Evolutionary conservation across 78 protist species (phyloP), one percentile per base, ranked within the genome.

Genomic region (Salpingoeca rosetta): DNA sequence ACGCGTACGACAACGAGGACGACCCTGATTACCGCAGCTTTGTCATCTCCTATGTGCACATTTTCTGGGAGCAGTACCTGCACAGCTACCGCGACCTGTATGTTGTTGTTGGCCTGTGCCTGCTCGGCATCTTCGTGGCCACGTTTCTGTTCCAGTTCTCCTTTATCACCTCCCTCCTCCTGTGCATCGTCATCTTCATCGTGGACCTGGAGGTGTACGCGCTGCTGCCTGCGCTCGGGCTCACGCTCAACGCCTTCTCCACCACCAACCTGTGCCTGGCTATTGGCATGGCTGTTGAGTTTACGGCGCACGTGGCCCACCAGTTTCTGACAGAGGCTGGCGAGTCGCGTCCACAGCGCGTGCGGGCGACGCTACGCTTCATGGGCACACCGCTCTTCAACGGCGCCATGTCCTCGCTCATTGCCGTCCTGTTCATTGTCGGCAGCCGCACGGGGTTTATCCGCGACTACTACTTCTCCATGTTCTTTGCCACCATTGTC

Each of bases 1-100:
- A 35, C 65, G 65, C 7, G 65, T 51, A 51, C 65, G 65, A 51
- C 17, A 17, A 51, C 65, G 7, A 7, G 65, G 7, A 7, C 7
- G 65, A 51, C 77, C 26, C 26, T 26, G 77, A 35, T 7, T 35
- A 28, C 28, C 37, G 22, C 12, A 35, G 37, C 77, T 73, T 73
- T 73, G 77, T 73, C 38, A 35, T 35, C 36, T 10, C 37, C 77
- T 73, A 73, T 24, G 38, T 26, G 37, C 22, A 73, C 77, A 24
- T 35, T 24, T 73, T 28, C 77, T 73, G 77, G 77, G 77, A 73
- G 77, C 77, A 73, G 77, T 73, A 73, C 36, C 28, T 73, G 77
- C 7, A 11, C 77, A 73, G 26, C 22, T 35, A 3, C 22, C 12
- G 22, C 37, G 36, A 73, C 22, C 77, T 73, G 38, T 73, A 28